Evolutionary conservation across 805 yeast species (phyloP).

Genomic region (Metschnikowia kofuensis): DNA sequence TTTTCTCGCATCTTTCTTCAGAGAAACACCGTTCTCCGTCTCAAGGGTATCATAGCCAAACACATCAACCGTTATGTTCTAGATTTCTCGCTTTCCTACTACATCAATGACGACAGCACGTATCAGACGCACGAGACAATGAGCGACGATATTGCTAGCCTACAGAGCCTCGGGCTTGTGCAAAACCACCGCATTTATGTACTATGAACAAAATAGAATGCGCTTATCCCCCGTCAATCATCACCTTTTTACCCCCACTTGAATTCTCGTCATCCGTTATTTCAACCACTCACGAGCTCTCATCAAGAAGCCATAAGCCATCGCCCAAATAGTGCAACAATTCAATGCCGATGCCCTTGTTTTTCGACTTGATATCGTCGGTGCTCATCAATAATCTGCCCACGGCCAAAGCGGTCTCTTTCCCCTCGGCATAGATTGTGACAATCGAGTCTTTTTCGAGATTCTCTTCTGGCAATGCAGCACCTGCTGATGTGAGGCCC

Average conservation of each 20-base stretch:
- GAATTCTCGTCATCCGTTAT: not conserved
- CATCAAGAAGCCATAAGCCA: conserved; percentile 71
- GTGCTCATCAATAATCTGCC: conserved; percentile 88
- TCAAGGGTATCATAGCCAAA: conserved; percentile 33
- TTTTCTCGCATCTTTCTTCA: conserved; percentile 21
- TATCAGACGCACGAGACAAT: conserved; percentile 18
- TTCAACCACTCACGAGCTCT: conserved; percentile 17
- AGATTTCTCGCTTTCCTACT: conserved; percentile 25
- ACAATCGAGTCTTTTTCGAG: conserved; percentile 69
- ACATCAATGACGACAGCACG: conserved; percentile 19
- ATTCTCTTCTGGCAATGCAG: conserved; percentile 71
- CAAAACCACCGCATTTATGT: conserved; percentile 22
- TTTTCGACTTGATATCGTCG: conserved; percentile 76
- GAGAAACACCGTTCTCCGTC: conserved; percentile 27
- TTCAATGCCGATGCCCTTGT: conserved; percentile 90
- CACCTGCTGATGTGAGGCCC: conserved; percentile 85
- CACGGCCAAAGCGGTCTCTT: conserved; percentile 84
- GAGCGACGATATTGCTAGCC: conserved; percentile 27
- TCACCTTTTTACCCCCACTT: not conserved
- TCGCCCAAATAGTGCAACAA: conserved; percentile 82
- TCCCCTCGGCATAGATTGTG: conserved; percentile 86
- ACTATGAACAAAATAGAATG: not conserved
- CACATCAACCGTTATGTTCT: conserved; percentile 19
- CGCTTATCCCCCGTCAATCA: not conserved
- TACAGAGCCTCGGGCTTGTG: conserved; percentile 24